Conservation (phyloP, 2,329 filamentous ascomycete species). For the Xylaria sp. region DNA sequence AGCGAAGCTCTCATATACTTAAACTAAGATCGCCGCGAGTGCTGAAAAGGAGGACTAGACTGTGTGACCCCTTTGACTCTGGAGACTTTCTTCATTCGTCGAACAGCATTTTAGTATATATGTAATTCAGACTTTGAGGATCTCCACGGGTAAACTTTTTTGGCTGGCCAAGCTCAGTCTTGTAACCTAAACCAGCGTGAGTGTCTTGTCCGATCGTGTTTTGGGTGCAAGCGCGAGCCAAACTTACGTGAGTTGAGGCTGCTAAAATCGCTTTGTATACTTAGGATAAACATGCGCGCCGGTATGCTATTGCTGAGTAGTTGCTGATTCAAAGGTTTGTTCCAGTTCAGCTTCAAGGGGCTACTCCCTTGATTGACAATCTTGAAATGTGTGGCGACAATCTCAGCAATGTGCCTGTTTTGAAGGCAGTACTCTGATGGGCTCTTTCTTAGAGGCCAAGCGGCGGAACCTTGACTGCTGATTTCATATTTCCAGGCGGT, state of each 20-base stretch:
- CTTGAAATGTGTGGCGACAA: conserved; percentile 26
- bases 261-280: conserved; percentile 28
- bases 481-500: conserved; percentile 26
- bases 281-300: conserved; percentile 18
- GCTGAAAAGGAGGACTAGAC: no score
- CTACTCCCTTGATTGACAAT: conserved; percentile 30
- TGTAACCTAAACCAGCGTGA: conserved; percentile 19
- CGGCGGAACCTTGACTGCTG: not conserved
- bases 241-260: conserved; percentile 19
- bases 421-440: conserved; percentile 24
- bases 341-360: conserved; percentile 30
- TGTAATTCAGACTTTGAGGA: conserved; percentile 26
- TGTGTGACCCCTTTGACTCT: no score
- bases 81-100: conserved; percentile 2
- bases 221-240: not conserved
- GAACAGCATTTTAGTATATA: conserved; percentile 29
- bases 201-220: not conserved
- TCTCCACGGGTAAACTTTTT: conserved; percentile 15
- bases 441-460: conserved; percentile 23
- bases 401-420: conserved; percentile 25
- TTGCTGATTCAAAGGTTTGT: conserved; percentile 25
- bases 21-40: no score
- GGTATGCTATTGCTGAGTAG: conserved; percentile 23
- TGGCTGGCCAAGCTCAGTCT: conserved; percentile 14
- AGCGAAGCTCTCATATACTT: no score